Conservation (phyloP, 148 eudicot species). For the Agrostemma githago region DNA sequence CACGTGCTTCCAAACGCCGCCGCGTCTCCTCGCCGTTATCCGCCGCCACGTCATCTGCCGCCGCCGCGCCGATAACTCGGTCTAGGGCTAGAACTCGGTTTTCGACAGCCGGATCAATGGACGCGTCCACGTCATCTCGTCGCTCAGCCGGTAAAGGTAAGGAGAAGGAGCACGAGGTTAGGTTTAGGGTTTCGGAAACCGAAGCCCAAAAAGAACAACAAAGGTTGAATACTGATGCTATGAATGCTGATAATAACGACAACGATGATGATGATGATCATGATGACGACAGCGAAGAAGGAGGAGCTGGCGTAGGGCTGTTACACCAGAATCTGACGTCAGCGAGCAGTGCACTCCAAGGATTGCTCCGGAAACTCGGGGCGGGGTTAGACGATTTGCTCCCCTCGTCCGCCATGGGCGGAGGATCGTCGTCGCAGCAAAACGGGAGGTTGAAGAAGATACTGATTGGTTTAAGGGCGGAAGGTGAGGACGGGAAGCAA, state of each 20-base stretch:
- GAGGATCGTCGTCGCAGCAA: conserved; percentile 77
- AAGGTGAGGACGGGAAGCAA: conserved; percentile 93
- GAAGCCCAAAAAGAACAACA: conserved; percentile 41
- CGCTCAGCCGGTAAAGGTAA: conserved; percentile 56
- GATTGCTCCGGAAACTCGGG: conserved; percentile 79
- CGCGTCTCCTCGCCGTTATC: conserved; percentile 41
- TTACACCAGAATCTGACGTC: conserved; percentile 84
- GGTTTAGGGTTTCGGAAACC: conserved; percentile 47
- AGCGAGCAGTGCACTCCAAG: conserved; percentile 96
- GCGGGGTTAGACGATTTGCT: conserved; percentile 93
- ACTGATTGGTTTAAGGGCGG: conserved; percentile 79
- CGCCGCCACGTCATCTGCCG: conserved; percentile 10
- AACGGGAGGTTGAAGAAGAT: conserved; percentile 86
- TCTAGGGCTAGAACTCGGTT: too few relatives aligned
- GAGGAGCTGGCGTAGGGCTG: conserved; percentile 66
- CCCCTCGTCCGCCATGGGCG: conserved; percentile 71
- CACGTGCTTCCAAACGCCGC: conserved; percentile 57
- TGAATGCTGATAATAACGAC: conserved; percentile 31
- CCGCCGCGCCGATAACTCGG: conserved; percentile 25
- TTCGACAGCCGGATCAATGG: conserved; percentile 43
- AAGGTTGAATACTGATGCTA: conserved; percentile 47
- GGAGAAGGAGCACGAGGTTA: conserved; percentile 80
- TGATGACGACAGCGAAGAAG: conserved; percentile 58
- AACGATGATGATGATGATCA: conserved; percentile 20
- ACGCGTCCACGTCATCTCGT: conserved; percentile 49